Evolutionary conservation across 148 eudicot species (phyloP).

Genomic region (Cornus controversa): DNA sequence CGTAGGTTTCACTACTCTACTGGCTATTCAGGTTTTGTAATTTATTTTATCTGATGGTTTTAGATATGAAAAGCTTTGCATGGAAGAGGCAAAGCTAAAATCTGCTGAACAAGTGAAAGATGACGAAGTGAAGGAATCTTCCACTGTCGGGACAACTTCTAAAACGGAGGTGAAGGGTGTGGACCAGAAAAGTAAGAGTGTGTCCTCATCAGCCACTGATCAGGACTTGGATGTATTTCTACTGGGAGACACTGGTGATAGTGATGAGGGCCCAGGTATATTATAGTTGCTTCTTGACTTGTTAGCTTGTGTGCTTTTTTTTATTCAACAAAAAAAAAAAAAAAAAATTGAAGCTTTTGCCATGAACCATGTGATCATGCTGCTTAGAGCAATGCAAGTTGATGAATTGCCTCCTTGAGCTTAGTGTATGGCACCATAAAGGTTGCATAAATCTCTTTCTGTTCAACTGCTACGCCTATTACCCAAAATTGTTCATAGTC

Average conservation of each 20-base stretch:
- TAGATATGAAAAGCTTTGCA: constrained; percentile 76
- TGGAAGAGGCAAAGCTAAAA: constrained; percentile 57
- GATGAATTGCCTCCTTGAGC: background rate
- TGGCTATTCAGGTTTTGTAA: background rate
- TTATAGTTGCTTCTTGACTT: constrained; percentile 6
- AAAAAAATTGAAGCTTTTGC: background rate
- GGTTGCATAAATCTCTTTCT: background rate
- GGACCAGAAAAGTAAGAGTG: constrained; percentile 49
- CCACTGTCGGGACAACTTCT: constrained; percentile 34
- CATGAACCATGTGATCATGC: background rate
- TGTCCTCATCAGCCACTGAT: too few relatives aligned
- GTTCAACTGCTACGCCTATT: background rate
- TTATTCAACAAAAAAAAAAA: background rate
- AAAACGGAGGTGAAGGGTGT: constrained; percentile 42
- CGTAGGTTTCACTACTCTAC: background rate
- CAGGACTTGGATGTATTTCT: constrained; percentile 98
- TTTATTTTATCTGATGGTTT: constrained; percentile 9
- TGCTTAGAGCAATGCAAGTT: background rate
- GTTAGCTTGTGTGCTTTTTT: background rate
- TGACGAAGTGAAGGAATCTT: constrained; percentile 46
- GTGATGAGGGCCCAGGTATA: constrained; percentile 86
- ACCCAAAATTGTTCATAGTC: background rate
- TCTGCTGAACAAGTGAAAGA: constrained; percentile 58
- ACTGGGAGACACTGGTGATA: constrained; percentile 81
- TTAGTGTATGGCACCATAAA: background rate